phyloP scores from a whole-genome alignment of 169 alveolate genomes.

The Babesia gibsoni region DNA sequence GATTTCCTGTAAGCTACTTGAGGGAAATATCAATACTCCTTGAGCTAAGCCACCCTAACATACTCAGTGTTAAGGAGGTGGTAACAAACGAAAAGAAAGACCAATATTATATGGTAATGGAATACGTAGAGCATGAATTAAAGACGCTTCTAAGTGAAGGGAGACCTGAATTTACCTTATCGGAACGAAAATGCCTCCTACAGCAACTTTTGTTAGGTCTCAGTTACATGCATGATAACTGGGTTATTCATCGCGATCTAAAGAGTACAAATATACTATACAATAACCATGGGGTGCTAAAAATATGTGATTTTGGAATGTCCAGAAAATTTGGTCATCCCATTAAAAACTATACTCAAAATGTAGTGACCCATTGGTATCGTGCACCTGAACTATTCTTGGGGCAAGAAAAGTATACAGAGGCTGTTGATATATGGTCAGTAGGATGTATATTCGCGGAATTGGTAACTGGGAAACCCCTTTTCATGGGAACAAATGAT shows the following conservation, averaged over 20 bases:
- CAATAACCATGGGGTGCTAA: conserved; percentile 80
- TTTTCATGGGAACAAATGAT: conserved; percentile 86
- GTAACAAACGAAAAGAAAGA: conserved; percentile 78
- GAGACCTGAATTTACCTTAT: conserved; percentile 86
- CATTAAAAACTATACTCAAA: conserved; percentile 87
- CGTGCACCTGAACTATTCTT: conserved; percentile 97
- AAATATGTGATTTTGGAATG: conserved; percentile 90
- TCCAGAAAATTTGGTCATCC: conserved; percentile 88
- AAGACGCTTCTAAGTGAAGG: conserved; percentile 86
- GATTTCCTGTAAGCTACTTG: conserved; percentile 92
- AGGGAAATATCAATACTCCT: conserved; percentile 92
- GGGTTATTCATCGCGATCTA: conserved; percentile 90
- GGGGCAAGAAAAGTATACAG: conserved; percentile 91
- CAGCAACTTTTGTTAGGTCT: conserved; percentile 81
- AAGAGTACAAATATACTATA: conserved; percentile 85
- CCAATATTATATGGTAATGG: conserved; percentile 89
- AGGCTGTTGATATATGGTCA: conserved; percentile 96
- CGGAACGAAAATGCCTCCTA: conserved; percentile 87
- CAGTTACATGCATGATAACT: conserved; percentile 78
- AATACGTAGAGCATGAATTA: conserved; percentile 94
- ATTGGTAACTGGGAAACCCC: conserved; percentile 80
- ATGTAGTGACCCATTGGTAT: conserved; percentile 96
- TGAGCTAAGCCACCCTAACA: conserved; percentile 89
- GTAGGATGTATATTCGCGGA: conserved; percentile 94
- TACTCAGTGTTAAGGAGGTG: conserved; percentile 89